Base-by-base conservation (phyloP, 768 basidiomycete species). In the Daedaleopsis sinensis region DNA sequence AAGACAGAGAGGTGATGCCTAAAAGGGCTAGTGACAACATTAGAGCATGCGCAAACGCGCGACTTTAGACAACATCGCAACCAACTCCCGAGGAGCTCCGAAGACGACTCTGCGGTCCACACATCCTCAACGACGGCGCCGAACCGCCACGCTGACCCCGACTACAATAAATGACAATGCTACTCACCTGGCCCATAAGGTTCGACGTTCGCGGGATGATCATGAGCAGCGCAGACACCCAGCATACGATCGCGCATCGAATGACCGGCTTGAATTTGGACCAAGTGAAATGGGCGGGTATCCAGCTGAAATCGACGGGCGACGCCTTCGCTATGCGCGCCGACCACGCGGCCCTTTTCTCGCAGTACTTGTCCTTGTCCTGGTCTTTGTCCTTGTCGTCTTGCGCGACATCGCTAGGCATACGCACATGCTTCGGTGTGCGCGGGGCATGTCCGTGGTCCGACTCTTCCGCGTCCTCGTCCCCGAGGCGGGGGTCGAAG, bases 181-280 rank as follows among this genome's bases (percentile, higher is more conserved):
- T 73, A 64, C 72, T 47, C 63, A 87, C 90, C 76, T 84, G 83
- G 0, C 90, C 90, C 72, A 91, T 72, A 21, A 80, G 64, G 2
- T 65, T 59, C 68, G 84, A 73, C 1, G 84, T 78, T 1, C 54
- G 59, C 0, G 84, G 82, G 46, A 89, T 83, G 16, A 88, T 71
- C 68, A 91, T 84, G 4, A 91, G 68, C 11, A 90, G 68, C 0
- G 81, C 70, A 19, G 84, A 76, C 1, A 88, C 64, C 88, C 88
- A 92, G 18, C 81, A 88, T 0, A 83, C 77, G 43, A 87, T 53
- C 13, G 87, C 82, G 63, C 84, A 83, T 56, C 90, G 83, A 42
- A 91, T 74, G 11, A 80, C 83, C 3, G 87, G 85, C 72, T 88
- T 88, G 65, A 86, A 60, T 66, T 83, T 86, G 18, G 82, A 73